Base-by-base conservation (phyloP, 768 basidiomycete genomes). In the Strobilomyces confusus region DNA sequence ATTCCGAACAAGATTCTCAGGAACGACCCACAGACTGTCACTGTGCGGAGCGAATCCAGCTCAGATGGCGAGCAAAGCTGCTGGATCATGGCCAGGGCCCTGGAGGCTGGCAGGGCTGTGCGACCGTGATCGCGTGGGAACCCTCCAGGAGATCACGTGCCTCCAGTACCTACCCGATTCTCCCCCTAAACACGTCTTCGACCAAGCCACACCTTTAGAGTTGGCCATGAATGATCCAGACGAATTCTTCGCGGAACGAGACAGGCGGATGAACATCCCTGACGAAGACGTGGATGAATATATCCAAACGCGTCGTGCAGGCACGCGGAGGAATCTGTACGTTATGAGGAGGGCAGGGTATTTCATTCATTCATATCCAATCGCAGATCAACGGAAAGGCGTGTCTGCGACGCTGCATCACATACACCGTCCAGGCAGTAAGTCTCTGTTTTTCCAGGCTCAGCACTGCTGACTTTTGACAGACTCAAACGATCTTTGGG, bases 211-310 rank as follows among this genome's bases (percentile, higher is more conserved):
- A 5, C 38, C 2, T 38, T 30, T 23, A 40, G 44, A 25, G 14
- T 20, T 13, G 1, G 17, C 37, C 52, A 65, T 70, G 57, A 63
- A 72, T 37, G 73, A 76, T 51, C 29, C 76, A 13, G 73, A 81
- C 12, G 65, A 69, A 1, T 84, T 81, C 56, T 85, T 79, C 59
- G 65, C 63, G 20, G 83, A 84, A 63, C 80, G 80, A 64, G 79
- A 84, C 47, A 69, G 66, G 49, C 74, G 72, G 9, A 80, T 84
- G 80, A 74, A 71, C 43, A 54, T 79, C 17, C 78, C 80, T 4
- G 78, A 82, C 36, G 80, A 83, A 63, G 76, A 78, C 36, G 56
- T 78, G 43, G 71, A 78, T 15, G 75, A 77, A 42, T 84, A 79
- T 57, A 56, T 79, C 43, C 65, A 66, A 41, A 67, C 74, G 26